Evolutionary conservation across 257 asterid genomes (phyloP), one percentile per base, ranked within the genome.

Genomic region (Solanum peruvianum): DNA sequence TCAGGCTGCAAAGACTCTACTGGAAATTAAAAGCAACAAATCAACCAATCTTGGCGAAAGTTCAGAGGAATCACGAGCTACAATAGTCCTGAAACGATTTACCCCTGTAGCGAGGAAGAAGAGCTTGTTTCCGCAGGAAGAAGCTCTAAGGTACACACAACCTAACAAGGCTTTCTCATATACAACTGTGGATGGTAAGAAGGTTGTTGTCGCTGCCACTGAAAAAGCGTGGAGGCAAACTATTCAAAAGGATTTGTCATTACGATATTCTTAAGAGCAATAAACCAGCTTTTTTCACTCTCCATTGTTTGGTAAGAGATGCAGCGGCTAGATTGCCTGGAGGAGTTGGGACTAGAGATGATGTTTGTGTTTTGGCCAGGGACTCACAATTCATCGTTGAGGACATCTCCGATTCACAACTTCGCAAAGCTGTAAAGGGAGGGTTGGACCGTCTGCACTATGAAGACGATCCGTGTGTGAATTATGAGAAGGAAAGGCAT

Each of bases 261-360:
- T 98, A 97, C 89, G 93, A 95, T 86, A 94, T 97, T 98, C 92
- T 97, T 45, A 97, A 97, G 86, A 93, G 95, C 4, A 95, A 97
- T 78, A 91, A 98, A 20, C 99, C 99, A 5, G 97, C 99, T 2
- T 98, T 95, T 86, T 98, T 95, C 29, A 97, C 99, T 8, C 93
- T 95, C 88, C 88, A 96, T 94, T 95, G 99, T 89, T 96, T 94
- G 33, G 99, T 95, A 80, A 93, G 99, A 89, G 99, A 96, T 89
- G 99, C 99, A 5, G 97, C 99, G 31, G 93, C 99, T n/a, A 90
- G 99, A 90, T 92, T 95, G 92, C 99, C 98, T 10, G 98, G 98
- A 87, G 93, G 95, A 90, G 93, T 95, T 87, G 99, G 99, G 87
- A 97, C 98, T 18, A 88, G 99, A 73, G 99, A 98, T 4, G 98